phyloP scores from a whole-genome alignment of 2,329 filamentous ascomycete genomes.

The Trichoderma brevicompactum region DNA sequence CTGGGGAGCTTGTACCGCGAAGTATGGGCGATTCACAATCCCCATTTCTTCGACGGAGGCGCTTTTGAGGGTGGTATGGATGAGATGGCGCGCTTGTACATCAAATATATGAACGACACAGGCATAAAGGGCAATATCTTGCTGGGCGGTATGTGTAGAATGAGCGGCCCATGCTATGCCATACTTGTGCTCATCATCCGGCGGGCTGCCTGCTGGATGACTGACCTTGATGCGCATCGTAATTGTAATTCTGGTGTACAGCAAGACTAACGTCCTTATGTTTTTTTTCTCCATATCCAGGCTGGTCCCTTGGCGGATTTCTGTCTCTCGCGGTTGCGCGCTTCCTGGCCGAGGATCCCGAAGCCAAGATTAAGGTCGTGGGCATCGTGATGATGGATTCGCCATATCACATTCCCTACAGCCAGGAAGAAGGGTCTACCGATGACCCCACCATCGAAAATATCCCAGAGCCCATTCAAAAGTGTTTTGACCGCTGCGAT shows the following conservation, averaged over 20 bases:
- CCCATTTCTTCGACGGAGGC: constrained; percentile 36
- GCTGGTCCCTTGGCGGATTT: constrained; percentile 41
- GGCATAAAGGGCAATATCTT: constrained; percentile 37
- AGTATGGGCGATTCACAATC: constrained; percentile 41
- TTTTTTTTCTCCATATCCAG: constrained; percentile 23
- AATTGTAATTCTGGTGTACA: background rate
- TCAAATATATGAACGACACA: constrained; percentile 33
- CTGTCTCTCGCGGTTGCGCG: constrained; percentile 37
- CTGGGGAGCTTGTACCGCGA: constrained; percentile 38
- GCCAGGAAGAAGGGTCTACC: constrained; percentile 28
- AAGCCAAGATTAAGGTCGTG: constrained; percentile 34
- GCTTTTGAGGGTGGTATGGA: constrained; percentile 38
- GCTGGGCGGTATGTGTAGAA: constrained; percentile 36
- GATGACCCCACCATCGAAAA: constrained; percentile 32
- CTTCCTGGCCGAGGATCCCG: constrained; percentile 35
- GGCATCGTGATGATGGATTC: constrained; percentile 40
- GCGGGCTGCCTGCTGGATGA: background rate
- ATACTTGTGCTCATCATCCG: background rate
- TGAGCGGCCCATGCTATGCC: background rate
- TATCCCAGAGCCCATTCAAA: constrained; percentile 37
- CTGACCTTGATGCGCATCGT: background rate
- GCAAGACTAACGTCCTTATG: background rate
- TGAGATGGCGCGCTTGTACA: constrained; percentile 39
- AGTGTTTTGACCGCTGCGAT: constrained; percentile 40
- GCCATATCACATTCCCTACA: constrained; percentile 36